Evolutionary conservation across 148 eudicot genomes (phyloP).

Genomic region (Rhododendron ovatum): DNA sequence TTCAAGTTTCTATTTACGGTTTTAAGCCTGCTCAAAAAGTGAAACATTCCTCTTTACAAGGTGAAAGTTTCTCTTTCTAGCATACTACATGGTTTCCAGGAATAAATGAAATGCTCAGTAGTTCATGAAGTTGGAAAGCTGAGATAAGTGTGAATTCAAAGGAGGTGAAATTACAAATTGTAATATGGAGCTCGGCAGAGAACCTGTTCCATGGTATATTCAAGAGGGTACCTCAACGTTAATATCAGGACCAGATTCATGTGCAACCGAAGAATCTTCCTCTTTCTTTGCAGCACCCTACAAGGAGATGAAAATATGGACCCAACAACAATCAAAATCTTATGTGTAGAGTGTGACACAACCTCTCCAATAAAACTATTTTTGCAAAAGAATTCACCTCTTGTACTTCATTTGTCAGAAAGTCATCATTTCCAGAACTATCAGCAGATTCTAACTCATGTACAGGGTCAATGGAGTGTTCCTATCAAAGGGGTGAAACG

Average conservation of each 20-base stretch:
- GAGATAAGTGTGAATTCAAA: neutral
- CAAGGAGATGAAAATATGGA: slow-evolving; percentile 9
- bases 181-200: neutral
- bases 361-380: slow-evolving; percentile 7
- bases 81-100: neutral
- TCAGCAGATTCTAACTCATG: slow-evolving; percentile 37
- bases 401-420: slow-evolving; percentile 33
- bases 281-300: slow-evolving; percentile 35
- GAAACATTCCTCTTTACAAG: neutral
- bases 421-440: slow-evolving; percentile 28
- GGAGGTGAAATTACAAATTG: slow-evolving; percentile 1
- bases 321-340: slow-evolving; percentile 15
- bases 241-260: slow-evolving; percentile 29
- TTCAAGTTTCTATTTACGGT: neutral
- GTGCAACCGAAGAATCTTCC: slow-evolving; percentile 32
- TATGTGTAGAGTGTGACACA: neutral
- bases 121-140: neutral
- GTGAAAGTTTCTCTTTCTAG: neutral
- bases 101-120: neutral
- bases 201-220: neutral
- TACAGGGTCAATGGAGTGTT: slow-evolving; percentile 21
- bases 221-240: slow-evolving; percentile 42
- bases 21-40: neutral
- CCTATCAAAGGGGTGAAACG: slow-evolving; percentile 34
- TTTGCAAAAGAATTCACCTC: slow-evolving; percentile 26